phyloP scores from a whole-genome alignment of 768 basidiomycete species.

The Myochromella boudieri region DNA sequence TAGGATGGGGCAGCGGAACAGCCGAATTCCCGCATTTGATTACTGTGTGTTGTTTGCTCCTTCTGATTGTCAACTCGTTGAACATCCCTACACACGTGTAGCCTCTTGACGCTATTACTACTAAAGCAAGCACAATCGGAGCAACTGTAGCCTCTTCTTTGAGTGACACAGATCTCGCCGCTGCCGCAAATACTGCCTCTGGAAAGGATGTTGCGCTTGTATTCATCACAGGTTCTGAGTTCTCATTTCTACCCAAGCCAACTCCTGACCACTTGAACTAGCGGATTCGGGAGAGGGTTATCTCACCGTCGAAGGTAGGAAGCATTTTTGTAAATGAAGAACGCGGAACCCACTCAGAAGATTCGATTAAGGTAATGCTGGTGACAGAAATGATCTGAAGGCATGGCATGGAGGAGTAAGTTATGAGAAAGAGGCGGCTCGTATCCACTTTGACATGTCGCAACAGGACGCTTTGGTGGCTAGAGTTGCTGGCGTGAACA shows the following conservation, averaged over 20 bases:
- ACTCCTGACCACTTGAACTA: constrained; percentile 11
- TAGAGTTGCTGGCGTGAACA: constrained; percentile 52
- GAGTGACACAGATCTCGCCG: constrained; percentile 49
- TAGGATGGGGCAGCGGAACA: constrained; percentile 53
- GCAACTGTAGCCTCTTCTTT: constrained; percentile 45
- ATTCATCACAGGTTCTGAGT: constrained; percentile 41
- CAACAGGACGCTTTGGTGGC: constrained; percentile 44
- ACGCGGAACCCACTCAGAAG: no score
- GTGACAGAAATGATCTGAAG: constrained; percentile 51
- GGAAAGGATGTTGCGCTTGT: constrained; percentile 53
- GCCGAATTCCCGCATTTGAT: constrained; percentile 52
- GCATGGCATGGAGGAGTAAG: constrained; percentile 52
- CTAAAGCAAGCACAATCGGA: constrained; percentile 36
- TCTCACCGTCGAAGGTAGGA: constrained; percentile 41
- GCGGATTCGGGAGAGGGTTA: constrained; percentile 45
- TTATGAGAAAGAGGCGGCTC: background rate
- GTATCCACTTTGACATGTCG: no score
- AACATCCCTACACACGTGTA: constrained; percentile 14
- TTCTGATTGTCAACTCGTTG: background rate
- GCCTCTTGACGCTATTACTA: constrained; percentile 46
- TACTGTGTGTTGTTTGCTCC: constrained; percentile 29
- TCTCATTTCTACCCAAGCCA: background rate
- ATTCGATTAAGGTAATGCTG: constrained; percentile 40
- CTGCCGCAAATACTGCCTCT: constrained; percentile 39
- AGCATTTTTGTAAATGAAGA: background rate